Evolutionary conservation across 2,329 filamentous ascomycete genomes (phyloP), one percentile per base, ranked within the genome.

Genomic region (Bipolaris victoriae): DNA sequence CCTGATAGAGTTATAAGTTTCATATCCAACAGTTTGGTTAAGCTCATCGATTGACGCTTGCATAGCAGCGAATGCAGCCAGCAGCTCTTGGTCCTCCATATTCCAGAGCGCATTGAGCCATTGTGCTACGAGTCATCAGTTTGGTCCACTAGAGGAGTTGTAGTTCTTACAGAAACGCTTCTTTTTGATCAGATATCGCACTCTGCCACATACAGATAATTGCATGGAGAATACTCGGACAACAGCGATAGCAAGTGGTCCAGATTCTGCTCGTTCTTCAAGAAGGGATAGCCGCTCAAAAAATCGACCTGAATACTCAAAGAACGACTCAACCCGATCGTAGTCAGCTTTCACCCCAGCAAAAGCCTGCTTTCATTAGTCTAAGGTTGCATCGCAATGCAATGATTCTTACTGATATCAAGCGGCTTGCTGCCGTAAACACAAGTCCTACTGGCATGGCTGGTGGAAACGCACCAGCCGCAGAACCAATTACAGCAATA

Each of bases 251-350:
- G 50, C 24, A 26, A 53, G 33, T 35, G 50, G 6, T 13, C 10
- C 43, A 18, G 44, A 48, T 3, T 39, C 29, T 1, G 76, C 59
- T n/a, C 73, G 63, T 0, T 61, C 65, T 55, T 78, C 71, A 0
- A 79, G 39, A 7, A 78, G 70, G 0, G 70, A 67, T 1, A 78
- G 68, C 1, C 76, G 68, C 24, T 70, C 61, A 3, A 79, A 62
- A 22, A 79, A 78, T 5, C 72, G 73, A 46, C 73, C 73, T 65
- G 78, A 77, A 9, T 74, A 69, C 1, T 75, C 69, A 48, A 79
- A 79, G 49, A 79, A 80, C 3, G 68, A 67, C n/a, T 74, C 65
- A 0, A 79, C 67, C 2, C 74, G 63, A 24, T 80, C 76, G 35
- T 78, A 79, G 40, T 80, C 77, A 0, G 73, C 75, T 0, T 68